Evolutionary conservation across 768 basidiomycete genomes (phyloP), one percentile per base, ranked within the genome.

Genomic region (Tulasnella calospora): DNA sequence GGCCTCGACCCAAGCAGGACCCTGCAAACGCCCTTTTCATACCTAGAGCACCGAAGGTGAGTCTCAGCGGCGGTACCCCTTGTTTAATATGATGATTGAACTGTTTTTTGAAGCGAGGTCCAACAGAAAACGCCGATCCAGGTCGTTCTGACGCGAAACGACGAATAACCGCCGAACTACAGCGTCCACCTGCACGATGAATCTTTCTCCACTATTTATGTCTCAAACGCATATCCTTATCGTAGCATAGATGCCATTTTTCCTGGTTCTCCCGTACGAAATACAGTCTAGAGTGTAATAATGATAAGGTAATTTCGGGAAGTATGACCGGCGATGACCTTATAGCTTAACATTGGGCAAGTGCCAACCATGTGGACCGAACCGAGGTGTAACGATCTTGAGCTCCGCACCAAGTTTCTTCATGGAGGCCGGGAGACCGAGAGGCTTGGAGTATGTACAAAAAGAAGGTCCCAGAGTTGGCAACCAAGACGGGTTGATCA

Each of bases 401-500:
- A 88, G 85, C 9, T 95, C 92, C 0, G 87, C 84, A 57, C 86
- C 89, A 74, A 91, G 47, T 80, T 81, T 79, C 33, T 80, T 80
- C 77, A 79, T 76, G 10, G 80, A 78, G 4, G 80, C 77, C 27
- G 83, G 81, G 33, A 84, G 91, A 84, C 92, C 92, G 35, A 89
- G 83, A 1, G 94, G 93, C 84, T 95, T 96, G 9, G 94, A 95
- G 84, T 94, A 98, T 0, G 92, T 92, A 84, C 96, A 98, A 33
- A 98, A 85, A 0, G 92, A 87, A n/a, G 88, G 86, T 75, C 93
- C 96, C 10, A 99, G 87, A 0, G 88, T 87, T 2, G 94, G 87
- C 46, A 99, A 85, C 98, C 98, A 99, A 12, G 89, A 88, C 1
- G 95, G 89, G 83, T 98, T 96, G 80, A 98, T 87, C 44, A 91